A percentile compares a stretch with the other conserved stretches of the same genome.
These are phyloP conservation scores for Rhizophagus sp. DNA, from an alignment of 192 early-diverging fungal genomes.

Conservation along the genomic window DNA sequence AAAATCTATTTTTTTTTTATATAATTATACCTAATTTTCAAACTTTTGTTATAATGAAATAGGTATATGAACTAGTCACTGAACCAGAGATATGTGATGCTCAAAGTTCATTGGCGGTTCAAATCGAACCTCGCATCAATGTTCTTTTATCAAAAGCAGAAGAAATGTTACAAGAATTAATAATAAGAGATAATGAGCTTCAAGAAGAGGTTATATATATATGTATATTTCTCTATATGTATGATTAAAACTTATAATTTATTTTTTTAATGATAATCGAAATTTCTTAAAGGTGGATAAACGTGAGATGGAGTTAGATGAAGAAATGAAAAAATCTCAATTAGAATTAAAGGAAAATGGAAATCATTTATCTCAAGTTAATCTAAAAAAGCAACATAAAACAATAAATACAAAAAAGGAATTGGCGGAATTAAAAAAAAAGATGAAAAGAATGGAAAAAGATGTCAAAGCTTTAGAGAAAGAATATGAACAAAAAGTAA, in stretches of 20 bases:
- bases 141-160: slow-evolving; percentile 11
- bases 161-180: slow-evolving; percentile 10
- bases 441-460: slow-evolving; percentile 6
- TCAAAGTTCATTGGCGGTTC: slow-evolving; percentile 4
- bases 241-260: neutral
- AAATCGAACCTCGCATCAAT: neutral
- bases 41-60: neutral
- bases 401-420: neutral
- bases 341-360: neutral
- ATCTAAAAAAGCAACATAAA: neutral
- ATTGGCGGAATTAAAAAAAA: slow-evolving; percentile 8
- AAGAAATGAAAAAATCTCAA: slow-evolving; percentile 11
- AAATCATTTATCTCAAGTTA: neutral
- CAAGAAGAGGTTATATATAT: slow-evolving; percentile 7
- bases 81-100: slow-evolving; percentile 18
- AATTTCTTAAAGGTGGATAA: neutral
- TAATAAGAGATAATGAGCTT: neutral
- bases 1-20: neutral
- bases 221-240: neutral
- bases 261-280: neutral
- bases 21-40: neutral
- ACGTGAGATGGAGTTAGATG: neutral
- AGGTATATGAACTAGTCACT: slow-evolving; percentile 21
- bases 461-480: neutral
- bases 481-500: neutral